Evolutionary conservation across 1,284 basidiomycete genomes (phyloP), one percentile per base, ranked within the genome.

Genomic region (Ceratobasidium sp.): DNA sequence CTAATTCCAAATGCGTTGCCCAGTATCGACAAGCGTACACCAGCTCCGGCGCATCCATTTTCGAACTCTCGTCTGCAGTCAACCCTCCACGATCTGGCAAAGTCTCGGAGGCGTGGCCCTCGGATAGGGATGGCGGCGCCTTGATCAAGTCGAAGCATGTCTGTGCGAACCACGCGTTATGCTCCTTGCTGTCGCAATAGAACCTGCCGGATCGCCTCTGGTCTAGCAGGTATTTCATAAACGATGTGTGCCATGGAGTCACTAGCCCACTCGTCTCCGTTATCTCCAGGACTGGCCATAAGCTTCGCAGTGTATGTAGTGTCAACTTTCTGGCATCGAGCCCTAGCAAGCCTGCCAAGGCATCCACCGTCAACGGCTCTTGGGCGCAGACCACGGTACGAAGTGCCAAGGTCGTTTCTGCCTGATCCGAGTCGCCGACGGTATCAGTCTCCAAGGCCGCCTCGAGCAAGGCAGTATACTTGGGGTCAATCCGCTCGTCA

Each of bases 101-200:
- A 41, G 38, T 6, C 38, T 41, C 38, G 38, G 38, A 41, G 38
- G 5, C 38, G 38, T 41, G 38, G 38, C 10, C 38, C 5, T 41
- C 38, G 38, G 38, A 10, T 41, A 41, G 38, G 38, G 38, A 10
- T 41, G 38, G 6, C 10, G 38, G 38, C 38, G 38, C 38, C 38
- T 27, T 59, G 41, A 77, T 41, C 20, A n/a, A 46, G 20, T 23
- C 48, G 7, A 77, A 46, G 44, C 76, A 77, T 12, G 27, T 2
- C 33, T 10, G 20, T 18, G 67, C 76, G 23, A 77, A 33, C 16
- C 20, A 16, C 10, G 18, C 18, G 38, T 65, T 65, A 41, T 44
- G 38, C 44, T 14, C 38, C 14, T 4, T 18, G 18, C 35, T 18
- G 14, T 65, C 38, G 30, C 62, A 41, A 30, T 65, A 41, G 27